These are phyloP conservation scores for Syzygium malaccense DNA, from an alignment of 441 rosid genomes.

Conservation along the genomic window DNA sequence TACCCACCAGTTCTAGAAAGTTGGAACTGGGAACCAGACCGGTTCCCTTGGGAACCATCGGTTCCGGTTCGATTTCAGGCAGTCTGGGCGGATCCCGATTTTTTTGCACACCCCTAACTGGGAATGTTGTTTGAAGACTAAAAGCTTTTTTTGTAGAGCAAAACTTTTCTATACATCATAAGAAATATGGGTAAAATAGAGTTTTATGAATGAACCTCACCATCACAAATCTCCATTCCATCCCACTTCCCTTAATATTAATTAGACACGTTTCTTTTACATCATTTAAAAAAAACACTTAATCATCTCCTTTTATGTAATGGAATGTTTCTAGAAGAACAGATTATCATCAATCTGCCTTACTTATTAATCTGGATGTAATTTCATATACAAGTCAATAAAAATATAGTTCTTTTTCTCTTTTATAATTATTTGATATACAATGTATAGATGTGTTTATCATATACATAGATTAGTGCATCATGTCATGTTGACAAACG, in stretches of 20 bases:
- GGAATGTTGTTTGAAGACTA: neutral
- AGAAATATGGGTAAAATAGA: neutral
- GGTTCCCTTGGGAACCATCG: no score
- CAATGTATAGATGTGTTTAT: neutral
- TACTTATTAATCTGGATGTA: neutral
- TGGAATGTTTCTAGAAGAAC: neutral
- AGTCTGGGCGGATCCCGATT: no score
- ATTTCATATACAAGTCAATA: neutral
- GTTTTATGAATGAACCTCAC: neutral
- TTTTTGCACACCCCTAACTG: no score
- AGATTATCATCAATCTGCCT: neutral
- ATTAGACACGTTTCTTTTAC: neutral
- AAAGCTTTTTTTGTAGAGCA: neutral
- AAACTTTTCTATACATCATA: neutral
- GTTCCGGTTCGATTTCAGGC: no score
- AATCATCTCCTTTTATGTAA: neutral
- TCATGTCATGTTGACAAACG: neutral
- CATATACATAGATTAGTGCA: rapidly evolving
- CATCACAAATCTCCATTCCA: neutral
- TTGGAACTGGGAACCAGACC: no score
- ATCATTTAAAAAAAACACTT: neutral
- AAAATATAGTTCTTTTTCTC: rapidly evolving
- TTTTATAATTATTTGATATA: neutral
- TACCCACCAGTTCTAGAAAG: no score
- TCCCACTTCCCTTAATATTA: neutral